Conservation (phyloP, 306 rosid genomes). For the Vicia villosa region DNA sequence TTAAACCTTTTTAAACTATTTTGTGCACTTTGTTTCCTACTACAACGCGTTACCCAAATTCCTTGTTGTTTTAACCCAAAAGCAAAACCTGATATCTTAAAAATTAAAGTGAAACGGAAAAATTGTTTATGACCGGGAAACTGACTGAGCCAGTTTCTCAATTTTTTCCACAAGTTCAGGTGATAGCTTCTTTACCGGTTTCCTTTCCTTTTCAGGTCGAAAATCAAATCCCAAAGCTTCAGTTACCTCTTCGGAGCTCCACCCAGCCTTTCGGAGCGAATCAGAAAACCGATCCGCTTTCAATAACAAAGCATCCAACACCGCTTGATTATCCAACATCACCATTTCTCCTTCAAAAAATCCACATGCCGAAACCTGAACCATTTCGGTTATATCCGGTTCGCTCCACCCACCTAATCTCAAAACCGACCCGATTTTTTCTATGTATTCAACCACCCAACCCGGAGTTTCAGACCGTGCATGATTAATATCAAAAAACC, state of each 20-base stretch:
- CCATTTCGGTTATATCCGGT: conserved; percentile 76
- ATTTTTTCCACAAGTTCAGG: conserved; percentile 72
- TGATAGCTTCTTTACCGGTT: conserved; percentile 81
- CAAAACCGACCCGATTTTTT: conserved; percentile 73
- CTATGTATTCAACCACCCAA: conserved; percentile 88
- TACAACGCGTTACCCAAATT: conserved; percentile 54
- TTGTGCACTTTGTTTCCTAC: conserved; percentile 47
- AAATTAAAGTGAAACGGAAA: neutral
- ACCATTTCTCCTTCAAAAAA: conserved; percentile 80
- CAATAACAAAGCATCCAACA: conserved; percentile 77
- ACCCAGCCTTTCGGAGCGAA: conserved; percentile 86
- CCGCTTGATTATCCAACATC: conserved; percentile 81
- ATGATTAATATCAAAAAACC: conserved; percentile 63
- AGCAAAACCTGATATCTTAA: conserved; percentile 39
- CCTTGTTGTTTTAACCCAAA: conserved; percentile 34
- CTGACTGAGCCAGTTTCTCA: conserved; percentile 90
- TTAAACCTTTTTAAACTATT: conserved; percentile 41
- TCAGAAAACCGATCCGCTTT: conserved; percentile 81
- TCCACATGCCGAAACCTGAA: conserved; percentile 75
- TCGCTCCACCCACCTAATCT: conserved; percentile 89
- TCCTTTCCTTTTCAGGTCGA: conserved; percentile 85
- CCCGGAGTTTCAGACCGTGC: conserved; percentile 50
- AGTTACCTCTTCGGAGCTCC: conserved; percentile 97
- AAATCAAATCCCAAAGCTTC: conserved; percentile 88
- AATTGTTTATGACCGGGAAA: conserved; percentile 58